Evolutionary conservation across 495 filamentous ascomycete genomes (phyloP), one percentile per base, ranked within the genome.

Genomic region (Xylaria scruposa): DNA sequence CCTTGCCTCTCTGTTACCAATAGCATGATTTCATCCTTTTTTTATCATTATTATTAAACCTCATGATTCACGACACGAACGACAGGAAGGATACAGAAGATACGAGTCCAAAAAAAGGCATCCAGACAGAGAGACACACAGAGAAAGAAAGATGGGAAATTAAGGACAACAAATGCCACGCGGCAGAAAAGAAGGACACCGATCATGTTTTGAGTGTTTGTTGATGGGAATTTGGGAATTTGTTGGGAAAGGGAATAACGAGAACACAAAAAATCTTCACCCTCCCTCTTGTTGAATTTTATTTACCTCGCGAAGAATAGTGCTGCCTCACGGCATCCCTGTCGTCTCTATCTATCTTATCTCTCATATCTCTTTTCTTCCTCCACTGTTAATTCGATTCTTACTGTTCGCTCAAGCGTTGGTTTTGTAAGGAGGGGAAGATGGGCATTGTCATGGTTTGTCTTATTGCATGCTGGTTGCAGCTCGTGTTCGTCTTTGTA

Each of bases 281-380:
- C 33, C 56, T 9, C 29, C 17, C 29, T 38, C 31, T 60, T 60
- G 17, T 21, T 60, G 58, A 17, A 36, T 42, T 67, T 49, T 38
- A 38, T 33, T 33, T 56, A 21, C 38, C 29, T 67, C 24, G 21
- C 59, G 24, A 76, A 75, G 75, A 78, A 76, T 76, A 76, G 72
- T 80, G 78, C 72, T 84, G 82, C 82, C 82, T 83, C 82, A 75
- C 82, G 82, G 82, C 82, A 84, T 73, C 72, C 76, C 80, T 76
- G 73, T 77, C 72, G 70, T 72, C 73, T 72, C 73, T 76, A 73
- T 77, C 71, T 74, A 72, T 46, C 62, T 70, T 69, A 64, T 64
- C 40, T 66, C 65, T 74, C 51, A 65, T 70, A 49, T n/a, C 51
- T 60, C 17, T 61, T 47, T 47, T 13, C 46, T 33, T 38, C 33